Conservation (phyloP, 805 yeast species). For the Clavispora asparagi region DNA sequence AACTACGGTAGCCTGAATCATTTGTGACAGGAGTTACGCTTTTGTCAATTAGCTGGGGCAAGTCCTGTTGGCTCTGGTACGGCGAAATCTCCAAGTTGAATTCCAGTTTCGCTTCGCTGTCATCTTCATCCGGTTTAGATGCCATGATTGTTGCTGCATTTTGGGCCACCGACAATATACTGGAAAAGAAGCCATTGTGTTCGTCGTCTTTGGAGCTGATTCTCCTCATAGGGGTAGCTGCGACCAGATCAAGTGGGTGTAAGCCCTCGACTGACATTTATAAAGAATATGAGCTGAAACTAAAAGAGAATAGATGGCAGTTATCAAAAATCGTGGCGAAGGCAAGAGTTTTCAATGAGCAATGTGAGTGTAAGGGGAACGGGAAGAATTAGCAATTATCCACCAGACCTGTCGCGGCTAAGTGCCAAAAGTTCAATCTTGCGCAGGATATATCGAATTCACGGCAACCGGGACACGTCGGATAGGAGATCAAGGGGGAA, state of each 20-base stretch:
- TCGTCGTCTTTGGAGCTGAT: slow-evolving; percentile 2
- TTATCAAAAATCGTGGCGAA: too few relatives aligned
- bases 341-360: too few relatives aligned
- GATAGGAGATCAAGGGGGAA: too few relatives aligned
- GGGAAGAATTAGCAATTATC: not conserved
- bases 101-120: not conserved
- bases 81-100: not conserved
- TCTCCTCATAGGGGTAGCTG: not conserved
- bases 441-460: not conserved
- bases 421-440: not conserved
- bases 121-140: not conserved
- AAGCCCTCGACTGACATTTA: not conserved
- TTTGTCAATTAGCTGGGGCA: not conserved
- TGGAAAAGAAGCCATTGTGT: slow-evolving; percentile 35
- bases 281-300: not conserved
- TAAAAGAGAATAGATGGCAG: too few relatives aligned
- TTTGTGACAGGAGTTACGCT: not conserved
- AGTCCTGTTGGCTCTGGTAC: not conserved
- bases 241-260: not conserved
- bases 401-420: not conserved
- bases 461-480: too few relatives aligned
- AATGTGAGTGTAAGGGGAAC: too few relatives aligned
- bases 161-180: slow-evolving; percentile 44
- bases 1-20: not conserved
- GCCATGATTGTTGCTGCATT: slow-evolving; percentile 33